Base-by-base conservation (phyloP, 495 filamentous ascomycete species). In the Extremus antarcticus region DNA sequence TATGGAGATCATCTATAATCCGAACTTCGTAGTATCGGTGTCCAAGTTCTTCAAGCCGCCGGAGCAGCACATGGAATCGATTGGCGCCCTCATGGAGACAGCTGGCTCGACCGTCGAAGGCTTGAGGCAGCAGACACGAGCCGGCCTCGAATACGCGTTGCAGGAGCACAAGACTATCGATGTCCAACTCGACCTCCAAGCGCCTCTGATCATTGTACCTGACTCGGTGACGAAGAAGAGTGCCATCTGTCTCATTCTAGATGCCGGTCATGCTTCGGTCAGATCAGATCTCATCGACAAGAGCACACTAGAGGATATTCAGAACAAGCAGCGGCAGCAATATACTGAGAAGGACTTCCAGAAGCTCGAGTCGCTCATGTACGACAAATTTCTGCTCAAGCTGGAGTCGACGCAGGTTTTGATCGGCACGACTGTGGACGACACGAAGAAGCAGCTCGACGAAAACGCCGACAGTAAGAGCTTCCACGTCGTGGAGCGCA, bases 151-250 rank as follows among this genome's bases (percentile, higher is more conserved):
- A 66, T 98, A 94, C 71, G 94, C 92, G 20, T 75, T 98, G 24
- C 81, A 95, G 67, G 94, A 97, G 65, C 92, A 98, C 70, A 97
- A 96, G 75, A 97, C 92, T 15, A 81, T 98, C 54, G 94, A 97
- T 67, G 90, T 90, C 2, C 90, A 95, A 60, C 77, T 98, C 45
- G 94, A 98, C 71, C 80, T 98, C 10, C 90, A 94, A 65, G 92
- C 92, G 4, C 92, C 92, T 39, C 75, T 98, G 16, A 95, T 98
- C 62, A 97, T 98, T 58, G 81, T 98, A 19, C 92, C 92, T 0
- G 88, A 97, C 63, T 94, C 84, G 60, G 89, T 96, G 59, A 91
- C 85, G 1, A 76, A 82, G 53, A 77, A 85, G 60, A 83, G 75
- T 52, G 83, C 87, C 3, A 83, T 88, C 17, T 97, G 92, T 66